phyloP scores from a whole-genome alignment of 129 eudicot genomes.

The Tagetes erecta region DNA sequence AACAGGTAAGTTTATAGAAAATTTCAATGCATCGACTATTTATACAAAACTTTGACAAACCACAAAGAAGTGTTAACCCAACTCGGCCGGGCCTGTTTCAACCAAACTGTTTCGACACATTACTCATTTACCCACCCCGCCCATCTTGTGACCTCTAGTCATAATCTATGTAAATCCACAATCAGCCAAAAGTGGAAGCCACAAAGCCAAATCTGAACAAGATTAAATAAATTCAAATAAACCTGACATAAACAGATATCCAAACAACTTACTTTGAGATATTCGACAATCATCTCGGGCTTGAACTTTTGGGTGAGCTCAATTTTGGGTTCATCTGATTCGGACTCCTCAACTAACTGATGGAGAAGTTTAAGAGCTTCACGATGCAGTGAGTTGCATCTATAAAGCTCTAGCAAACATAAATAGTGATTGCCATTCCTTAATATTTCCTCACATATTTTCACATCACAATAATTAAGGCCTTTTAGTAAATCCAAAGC shows the following conservation, averaged over 20 bases:
- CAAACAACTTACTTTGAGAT: slow-evolving; percentile 70
- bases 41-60: neutral
- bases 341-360: slow-evolving; percentile 73
- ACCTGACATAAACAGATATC: neutral
- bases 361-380: slow-evolving; percentile 91
- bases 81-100: neutral
- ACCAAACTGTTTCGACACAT: neutral
- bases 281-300: slow-evolving; percentile 94
- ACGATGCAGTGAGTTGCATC: slow-evolving; percentile 77
- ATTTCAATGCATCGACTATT: neutral
- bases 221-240: neutral
- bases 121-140: slow-evolving; percentile 12
- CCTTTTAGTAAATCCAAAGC: slow-evolving; percentile 79
- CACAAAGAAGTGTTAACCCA: neutral
- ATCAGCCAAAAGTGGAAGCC: neutral
- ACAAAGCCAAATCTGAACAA: neutral
- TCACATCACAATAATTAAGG: slow-evolving; percentile 80
- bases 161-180: neutral
- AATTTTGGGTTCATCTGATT: slow-evolving; percentile 60
- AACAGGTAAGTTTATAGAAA: neutral
- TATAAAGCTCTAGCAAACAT: slow-evolving; percentile 80
- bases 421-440: slow-evolving; percentile 60
- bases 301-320: slow-evolving; percentile 73
- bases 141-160: neutral
- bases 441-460: slow-evolving; percentile 81